Evolutionary conservation across 768 basidiomycete species (phyloP).

Genomic region (Cyclocybe cylindracea): DNA sequence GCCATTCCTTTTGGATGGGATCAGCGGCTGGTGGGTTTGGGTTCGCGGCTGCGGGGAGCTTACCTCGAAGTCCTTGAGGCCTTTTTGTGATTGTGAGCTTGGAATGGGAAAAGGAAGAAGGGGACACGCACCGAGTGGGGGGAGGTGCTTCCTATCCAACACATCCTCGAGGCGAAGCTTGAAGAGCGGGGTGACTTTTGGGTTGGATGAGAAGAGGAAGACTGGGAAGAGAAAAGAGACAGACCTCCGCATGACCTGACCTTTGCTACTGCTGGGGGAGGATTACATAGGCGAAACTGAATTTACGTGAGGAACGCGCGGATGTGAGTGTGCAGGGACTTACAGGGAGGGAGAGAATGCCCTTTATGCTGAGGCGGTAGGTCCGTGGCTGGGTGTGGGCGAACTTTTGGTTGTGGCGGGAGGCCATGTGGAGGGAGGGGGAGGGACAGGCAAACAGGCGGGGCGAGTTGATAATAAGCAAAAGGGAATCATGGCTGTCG

Average conservation of each 20-base stretch:
- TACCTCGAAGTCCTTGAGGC: slow-evolving; percentile 71
- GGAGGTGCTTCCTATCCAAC: slow-evolving; percentile 73
- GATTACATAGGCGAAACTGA: slow-evolving; percentile 63
- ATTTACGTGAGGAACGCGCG: background rate
- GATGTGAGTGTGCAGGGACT: background rate
- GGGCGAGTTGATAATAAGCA: background rate
- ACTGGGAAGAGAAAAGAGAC: slow-evolving; percentile 5
- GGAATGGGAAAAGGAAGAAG: background rate
- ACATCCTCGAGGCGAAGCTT: slow-evolving; percentile 74
- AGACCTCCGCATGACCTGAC: slow-evolving; percentile 65
- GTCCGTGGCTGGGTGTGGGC: slow-evolving; percentile 19
- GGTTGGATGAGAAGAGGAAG: slow-evolving; percentile 8
- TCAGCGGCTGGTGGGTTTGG: background rate
- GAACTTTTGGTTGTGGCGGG: slow-evolving; percentile 6
- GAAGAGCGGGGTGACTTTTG: slow-evolving; percentile 63
- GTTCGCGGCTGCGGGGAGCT: background rate
- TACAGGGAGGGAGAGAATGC: slow-evolving; percentile 22
- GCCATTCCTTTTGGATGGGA: slow-evolving; percentile 58
- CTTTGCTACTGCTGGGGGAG: slow-evolving; percentile 66
- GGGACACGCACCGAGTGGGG: slow-evolving; percentile 58
- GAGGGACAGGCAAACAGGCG: too few species aligned
- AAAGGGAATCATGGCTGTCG: background rate
- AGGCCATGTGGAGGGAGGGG: slow-evolving; percentile 9
- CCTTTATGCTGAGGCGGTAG: slow-evolving; percentile 18
- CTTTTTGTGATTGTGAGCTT: slow-evolving; percentile 27